These are phyloP conservation scores for Pichia heedii DNA, from an alignment of 805 yeast genomes.

Conservation along the genomic window DNA sequence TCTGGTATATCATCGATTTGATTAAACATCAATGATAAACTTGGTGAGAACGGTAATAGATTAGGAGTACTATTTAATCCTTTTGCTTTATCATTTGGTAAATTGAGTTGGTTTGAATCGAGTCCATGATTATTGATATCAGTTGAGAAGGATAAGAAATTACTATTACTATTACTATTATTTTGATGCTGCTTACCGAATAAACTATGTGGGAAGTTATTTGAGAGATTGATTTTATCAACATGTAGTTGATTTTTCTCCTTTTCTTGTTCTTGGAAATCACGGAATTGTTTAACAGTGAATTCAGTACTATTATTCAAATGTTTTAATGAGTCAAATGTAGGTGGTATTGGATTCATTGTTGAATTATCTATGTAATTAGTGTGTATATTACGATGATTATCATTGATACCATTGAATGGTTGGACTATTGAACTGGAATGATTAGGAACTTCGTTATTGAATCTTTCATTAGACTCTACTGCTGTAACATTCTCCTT, in stretches of 20 bases:
- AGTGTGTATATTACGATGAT: too few relatives aligned
- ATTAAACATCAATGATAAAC: slow-evolving; percentile 24
- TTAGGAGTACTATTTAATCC: slow-evolving; percentile 6
- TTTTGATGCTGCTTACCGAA: too few relatives aligned
- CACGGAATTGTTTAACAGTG: not conserved
- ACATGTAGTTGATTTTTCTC: not conserved
- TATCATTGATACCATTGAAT: too few relatives aligned
- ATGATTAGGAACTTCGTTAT: too few relatives aligned
- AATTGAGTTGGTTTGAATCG: not conserved
- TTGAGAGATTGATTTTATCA: not conserved
- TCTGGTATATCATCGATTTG: slow-evolving; percentile 28
- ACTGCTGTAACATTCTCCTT: not conserved
- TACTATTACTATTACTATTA: too few relatives aligned
- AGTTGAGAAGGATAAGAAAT: not conserved
- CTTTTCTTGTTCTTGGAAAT: not conserved
- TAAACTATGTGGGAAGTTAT: too few relatives aligned
- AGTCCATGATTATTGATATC: not conserved
- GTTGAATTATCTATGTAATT: too few relatives aligned
- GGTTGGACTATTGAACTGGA: not conserved
- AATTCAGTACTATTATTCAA: not conserved
- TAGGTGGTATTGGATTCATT: too few relatives aligned
- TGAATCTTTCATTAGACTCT: too few relatives aligned
- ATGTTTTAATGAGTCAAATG: not conserved
- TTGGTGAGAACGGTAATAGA: slow-evolving; percentile 19
- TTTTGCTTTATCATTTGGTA: not conserved